A percentile compares a stretch with the other conserved stretches of the same genome.
These are phyloP conservation scores for Aspergillus eucalypticola DNA, from an alignment of 2,329 filamentous ascomycete species.

Conservation along the genomic window DNA sequence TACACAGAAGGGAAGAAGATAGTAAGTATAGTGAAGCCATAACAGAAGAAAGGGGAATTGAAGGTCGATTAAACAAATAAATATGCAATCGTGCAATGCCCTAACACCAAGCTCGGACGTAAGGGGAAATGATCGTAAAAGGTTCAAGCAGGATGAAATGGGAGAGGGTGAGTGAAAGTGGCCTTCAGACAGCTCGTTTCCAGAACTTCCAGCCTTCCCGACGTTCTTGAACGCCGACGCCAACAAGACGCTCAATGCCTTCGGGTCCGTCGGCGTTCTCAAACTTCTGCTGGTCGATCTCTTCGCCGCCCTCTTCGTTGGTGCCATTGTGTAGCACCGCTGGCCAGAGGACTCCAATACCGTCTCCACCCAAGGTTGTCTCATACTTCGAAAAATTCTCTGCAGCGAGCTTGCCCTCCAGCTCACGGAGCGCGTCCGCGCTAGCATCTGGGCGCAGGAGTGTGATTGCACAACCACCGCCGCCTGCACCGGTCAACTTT, in stretches of 20 bases:
- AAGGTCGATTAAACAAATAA: neutral
- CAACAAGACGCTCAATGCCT: conserved; percentile 83
- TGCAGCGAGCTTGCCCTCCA: conserved; percentile 65
- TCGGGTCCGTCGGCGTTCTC: conserved; percentile 79
- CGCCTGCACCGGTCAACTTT: conserved; percentile 92
- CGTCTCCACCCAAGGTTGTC: conserved; percentile 87
- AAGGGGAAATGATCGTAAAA: conserved; percentile 5
- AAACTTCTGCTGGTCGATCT: conserved; percentile 89
- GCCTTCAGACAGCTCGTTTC: conserved; percentile 47
- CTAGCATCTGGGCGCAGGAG: conserved; percentile 70
- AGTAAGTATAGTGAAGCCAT: neutral
- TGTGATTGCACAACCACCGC: conserved; percentile 93
- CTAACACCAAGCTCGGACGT: neutral
- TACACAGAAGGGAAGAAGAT: conserved; percentile 15
- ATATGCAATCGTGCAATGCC: conserved; percentile 7
- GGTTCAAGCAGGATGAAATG: neutral
- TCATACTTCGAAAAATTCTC: conserved; percentile 84
- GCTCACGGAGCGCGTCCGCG: conserved; percentile 56
- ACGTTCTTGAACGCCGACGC: conserved; percentile 70
- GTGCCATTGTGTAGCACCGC: conserved; percentile 83
- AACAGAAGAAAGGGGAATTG: conserved; percentile 1
- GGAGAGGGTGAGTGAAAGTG: neutral
- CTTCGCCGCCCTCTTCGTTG: conserved; percentile 81
- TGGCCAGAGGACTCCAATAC: conserved; percentile 91
- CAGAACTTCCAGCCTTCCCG: conserved; percentile 86